Conservation (phyloP, 306 rosid species). For the Cucurbita ficifolia region DNA sequence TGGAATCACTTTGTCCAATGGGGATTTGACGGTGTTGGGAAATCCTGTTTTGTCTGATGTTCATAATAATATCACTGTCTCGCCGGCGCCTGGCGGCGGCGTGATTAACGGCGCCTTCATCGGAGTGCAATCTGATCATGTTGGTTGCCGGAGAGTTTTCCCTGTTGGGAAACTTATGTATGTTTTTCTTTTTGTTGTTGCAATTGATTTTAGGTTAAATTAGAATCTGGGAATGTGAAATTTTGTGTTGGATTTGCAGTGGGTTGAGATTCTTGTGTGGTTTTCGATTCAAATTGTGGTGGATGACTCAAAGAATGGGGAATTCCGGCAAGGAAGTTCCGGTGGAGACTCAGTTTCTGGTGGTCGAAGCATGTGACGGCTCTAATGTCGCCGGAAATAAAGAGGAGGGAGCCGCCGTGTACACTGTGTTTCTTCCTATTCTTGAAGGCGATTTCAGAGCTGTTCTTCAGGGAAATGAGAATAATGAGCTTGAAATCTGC, state of each 20-base stretch:
- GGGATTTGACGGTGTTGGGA: conserved; percentile 58
- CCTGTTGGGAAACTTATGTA: conserved; percentile 69
- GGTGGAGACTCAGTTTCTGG: conserved; percentile 74
- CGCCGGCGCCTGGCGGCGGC: conserved; percentile 45
- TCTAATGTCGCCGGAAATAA: conserved; percentile 25
- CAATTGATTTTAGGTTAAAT: neutral
- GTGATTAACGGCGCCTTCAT: conserved; percentile 62
- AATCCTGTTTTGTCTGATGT: conserved; percentile 37
- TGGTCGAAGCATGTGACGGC: conserved; percentile 39
- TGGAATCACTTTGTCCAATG: conserved; percentile 46
- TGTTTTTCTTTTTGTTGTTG: neutral
- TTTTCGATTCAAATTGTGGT: conserved; percentile 89
- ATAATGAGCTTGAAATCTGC: conserved; percentile 73
- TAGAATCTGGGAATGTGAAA: neutral
- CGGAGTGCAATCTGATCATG: conserved; percentile 49
- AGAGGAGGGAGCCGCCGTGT: conserved; percentile 28
- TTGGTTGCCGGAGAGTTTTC: conserved; percentile 52
- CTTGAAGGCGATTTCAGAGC: conserved; percentile 96
- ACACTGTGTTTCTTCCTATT: conserved; percentile 66
- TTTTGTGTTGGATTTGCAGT: conserved; percentile 19
- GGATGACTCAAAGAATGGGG: conserved; percentile 98
- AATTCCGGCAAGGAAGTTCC: conserved; percentile 56
- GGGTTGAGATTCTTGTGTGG: conserved; percentile 69
- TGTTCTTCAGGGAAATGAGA: conserved; percentile 80
- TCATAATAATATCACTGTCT: conserved; percentile 33